These are phyloP conservation scores for Centaurea solstitialis DNA, from an alignment of 129 eudicot species.

Conservation along the genomic window DNA sequence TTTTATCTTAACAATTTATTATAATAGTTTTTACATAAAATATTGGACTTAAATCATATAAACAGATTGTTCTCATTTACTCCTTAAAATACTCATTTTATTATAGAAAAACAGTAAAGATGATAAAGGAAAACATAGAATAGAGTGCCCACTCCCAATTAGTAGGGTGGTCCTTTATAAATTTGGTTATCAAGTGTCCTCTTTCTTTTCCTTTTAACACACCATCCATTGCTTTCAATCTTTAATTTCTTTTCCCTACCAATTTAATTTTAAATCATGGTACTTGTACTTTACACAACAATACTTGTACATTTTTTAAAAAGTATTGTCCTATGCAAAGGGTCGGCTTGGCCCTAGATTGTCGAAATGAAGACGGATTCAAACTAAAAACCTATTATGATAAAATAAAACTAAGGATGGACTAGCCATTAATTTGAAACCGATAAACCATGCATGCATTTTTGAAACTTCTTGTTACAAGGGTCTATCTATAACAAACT, in stretches of 20 bases:
- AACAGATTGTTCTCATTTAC: no score
- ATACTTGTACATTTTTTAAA: background rate
- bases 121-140: background rate
- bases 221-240: slow-evolving; percentile 30
- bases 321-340: background rate
- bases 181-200: slow-evolving; percentile 33
- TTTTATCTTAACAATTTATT: no score
- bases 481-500: no score
- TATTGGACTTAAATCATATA: no score
- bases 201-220: slow-evolving; percentile 3
- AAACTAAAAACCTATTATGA: background rate
- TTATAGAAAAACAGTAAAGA: background rate
- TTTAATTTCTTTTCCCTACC: slow-evolving; percentile 28
- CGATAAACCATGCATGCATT: no score
- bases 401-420: no score
- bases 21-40: no score
- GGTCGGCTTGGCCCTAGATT: background rate
- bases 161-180: slow-evolving; percentile 38
- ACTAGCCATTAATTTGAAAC: no score
- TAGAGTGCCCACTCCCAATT: slow-evolving; percentile 19
- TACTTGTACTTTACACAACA: slow-evolving; percentile 24
- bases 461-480: no score
- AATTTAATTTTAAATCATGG: background rate
- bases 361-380: no score
- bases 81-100: no score